phyloP scores from a whole-genome alignment of 352 stramenopile genomes.

The Pythium plurisporium region DNA sequence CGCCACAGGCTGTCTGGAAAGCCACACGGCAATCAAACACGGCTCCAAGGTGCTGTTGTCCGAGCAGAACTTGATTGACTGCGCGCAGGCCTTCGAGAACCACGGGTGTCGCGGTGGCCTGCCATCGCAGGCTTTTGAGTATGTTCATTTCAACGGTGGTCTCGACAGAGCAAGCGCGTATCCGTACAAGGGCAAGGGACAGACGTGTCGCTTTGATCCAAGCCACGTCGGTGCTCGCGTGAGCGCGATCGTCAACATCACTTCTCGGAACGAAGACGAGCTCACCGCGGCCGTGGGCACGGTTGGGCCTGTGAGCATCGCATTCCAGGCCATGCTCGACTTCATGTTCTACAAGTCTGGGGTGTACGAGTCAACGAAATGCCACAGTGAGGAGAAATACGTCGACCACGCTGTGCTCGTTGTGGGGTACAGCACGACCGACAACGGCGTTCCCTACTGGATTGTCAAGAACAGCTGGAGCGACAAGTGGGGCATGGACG shows the following conservation, averaged over 20 bases:
- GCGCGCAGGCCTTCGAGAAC: conserved; percentile 90
- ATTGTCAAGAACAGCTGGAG: conserved; percentile 98
- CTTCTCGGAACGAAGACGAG: conserved; percentile 67
- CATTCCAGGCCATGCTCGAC: conserved; percentile 83
- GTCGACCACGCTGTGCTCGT: conserved; percentile 93
- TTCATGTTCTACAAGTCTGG: conserved; percentile 88
- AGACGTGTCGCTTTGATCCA: conserved; percentile 72
- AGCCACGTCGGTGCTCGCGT: conserved; percentile 67
- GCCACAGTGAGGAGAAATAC: conserved; percentile 64
- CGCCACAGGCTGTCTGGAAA: conserved; percentile 96
- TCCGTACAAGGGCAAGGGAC: conserved; percentile 64
- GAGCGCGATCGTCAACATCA: conserved; percentile 81
- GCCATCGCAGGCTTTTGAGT: conserved; percentile 97
- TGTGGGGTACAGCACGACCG: conserved; percentile 93
- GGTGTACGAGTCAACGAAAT: conserved; percentile 82
- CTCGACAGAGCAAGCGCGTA: conserved; percentile 79
- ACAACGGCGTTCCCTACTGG: conserved; percentile 88
- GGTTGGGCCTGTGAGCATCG: conserved; percentile 74
- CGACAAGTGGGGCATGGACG: conserved; percentile 89
- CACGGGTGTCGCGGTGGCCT: conserved; percentile 95
- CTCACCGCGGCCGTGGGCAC: conserved; percentile 60
- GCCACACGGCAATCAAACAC: conserved; percentile 92
- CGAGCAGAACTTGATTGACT: conserved; percentile 98
- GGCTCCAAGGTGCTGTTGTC: conserved; percentile 90
- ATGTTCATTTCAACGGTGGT: conserved; percentile 89